A percentile compares a stretch with the other conserved stretches of the same genome.
Conservation (phyloP, 2,329 filamentous ascomycete genomes). For the Phyllosticta ampelicida region DNA sequence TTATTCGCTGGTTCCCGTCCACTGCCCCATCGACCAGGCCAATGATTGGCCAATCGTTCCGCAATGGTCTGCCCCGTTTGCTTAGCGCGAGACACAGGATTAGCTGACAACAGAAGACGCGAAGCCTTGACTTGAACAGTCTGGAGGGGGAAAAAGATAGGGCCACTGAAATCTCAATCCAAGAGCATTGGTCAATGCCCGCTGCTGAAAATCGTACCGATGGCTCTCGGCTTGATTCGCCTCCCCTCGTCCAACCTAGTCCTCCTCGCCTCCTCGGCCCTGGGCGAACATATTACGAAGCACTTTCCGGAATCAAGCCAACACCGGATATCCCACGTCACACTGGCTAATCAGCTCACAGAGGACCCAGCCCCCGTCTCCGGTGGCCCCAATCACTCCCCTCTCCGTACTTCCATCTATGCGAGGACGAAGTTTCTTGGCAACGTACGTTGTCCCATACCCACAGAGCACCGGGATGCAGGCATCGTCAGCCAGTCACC, state of each 20-base stretch:
- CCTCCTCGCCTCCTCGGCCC: constrained; percentile 2
- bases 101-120: constrained; percentile 1
- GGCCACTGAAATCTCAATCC: constrained; percentile 6
- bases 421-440: constrained; percentile 10
- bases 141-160: constrained; percentile 4
- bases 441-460: constrained; percentile 12
- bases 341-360: constrained; percentile 11
- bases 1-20: constrained; percentile 11
- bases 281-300: constrained; percentile 10
- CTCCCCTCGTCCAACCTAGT: constrained; percentile 7
- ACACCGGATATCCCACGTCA: constrained; percentile 10
- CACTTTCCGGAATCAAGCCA: constrained; percentile 9
- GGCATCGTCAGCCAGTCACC: constrained; percentile 36
- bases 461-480: constrained; percentile 19
- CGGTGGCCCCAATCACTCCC: constrained; percentile 9
- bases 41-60: constrained; percentile 5
- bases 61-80: background rate
- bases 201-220: constrained; percentile 11
- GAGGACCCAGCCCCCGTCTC: constrained; percentile 5
- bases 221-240: constrained; percentile 9
- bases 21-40: background rate
- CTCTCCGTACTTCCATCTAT: constrained; percentile 11
- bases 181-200: constrained; percentile 18
- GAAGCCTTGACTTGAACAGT: constrained; percentile 8
- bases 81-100: constrained; percentile 9